Base-by-base conservation (phyloP, 208 protist species). In the Wallacemonas sp. region DNA sequence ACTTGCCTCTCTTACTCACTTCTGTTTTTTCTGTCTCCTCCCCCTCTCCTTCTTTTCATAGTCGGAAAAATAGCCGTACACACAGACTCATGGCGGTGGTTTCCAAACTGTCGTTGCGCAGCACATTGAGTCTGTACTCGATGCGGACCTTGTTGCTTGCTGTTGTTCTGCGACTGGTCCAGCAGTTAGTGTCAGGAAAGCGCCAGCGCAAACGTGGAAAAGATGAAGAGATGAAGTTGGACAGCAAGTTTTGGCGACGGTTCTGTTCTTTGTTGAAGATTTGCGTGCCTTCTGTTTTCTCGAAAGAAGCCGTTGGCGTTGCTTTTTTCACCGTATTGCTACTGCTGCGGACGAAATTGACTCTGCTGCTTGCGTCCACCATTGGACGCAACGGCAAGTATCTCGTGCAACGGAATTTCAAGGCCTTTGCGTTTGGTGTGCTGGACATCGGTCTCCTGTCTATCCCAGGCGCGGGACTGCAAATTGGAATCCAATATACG, bases 401-500 rank as follows among this genome's bases (percentile, higher is more conserved):
- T 55, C 80, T 96, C 15, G 78, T 96, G 2, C 59, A 87, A 58
- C 62, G 70, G 33, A 68, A 90, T n/a, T 55, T 69, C 26, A 86
- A 84, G 28, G 44, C 47, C 12, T 90, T 96, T 68, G 27, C 90
- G 33, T 82, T 79, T 73, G 75, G 80, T 26, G 65, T 96, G 15
- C 65, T 65, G 1, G 87, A 94, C 69, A 67, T 93, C 45, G 84
- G 62, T 11, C 26, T 93, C 9, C 78, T 88, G 12, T 70, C 79
- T 5, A 83, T 96, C 21, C 91, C 91, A 0, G 72, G 79, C 12
- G 80, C 88, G 1, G 78, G 92, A 2, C 68, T 85, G 14, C 61
- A 84, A 22, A 72, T 90, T 49, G 83, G 84, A 3, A 73, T 90
- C 33, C 63, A 77, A 36, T 94, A 94, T 63, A 79, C 79, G 34